These are phyloP conservation scores for Fusarium sp. DNA, from an alignment of 2,329 filamentous ascomycete species.

Conservation along the genomic window DNA sequence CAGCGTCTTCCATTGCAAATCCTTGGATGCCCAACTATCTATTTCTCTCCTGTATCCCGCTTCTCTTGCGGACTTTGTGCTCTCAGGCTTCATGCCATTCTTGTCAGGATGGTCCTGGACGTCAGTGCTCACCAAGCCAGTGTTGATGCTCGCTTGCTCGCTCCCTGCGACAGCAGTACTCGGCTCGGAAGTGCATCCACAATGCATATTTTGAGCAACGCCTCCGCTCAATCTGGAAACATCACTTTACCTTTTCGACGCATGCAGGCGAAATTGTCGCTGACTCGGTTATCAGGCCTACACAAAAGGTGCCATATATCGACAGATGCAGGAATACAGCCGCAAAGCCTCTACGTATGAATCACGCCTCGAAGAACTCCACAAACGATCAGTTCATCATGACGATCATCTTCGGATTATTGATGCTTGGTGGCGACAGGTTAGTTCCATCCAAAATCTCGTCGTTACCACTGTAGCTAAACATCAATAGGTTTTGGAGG, in stretches of 20 bases:
- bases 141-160: constrained; percentile 49
- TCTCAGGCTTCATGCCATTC: constrained; percentile 41
- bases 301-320: constrained; percentile 90
- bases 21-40: constrained; percentile 22
- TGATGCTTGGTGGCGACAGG: constrained; percentile 95
- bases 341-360: constrained; percentile 86
- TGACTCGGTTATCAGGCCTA: constrained; percentile 49
- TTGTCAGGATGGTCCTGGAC: constrained; percentile 46
- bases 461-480: constrained; percentile 19
- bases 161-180: constrained; percentile 45
- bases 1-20: constrained; percentile 38
- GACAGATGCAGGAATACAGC: constrained; percentile 98
- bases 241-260: constrained; percentile 37
- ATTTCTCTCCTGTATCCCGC: constrained; percentile 19
- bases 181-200: constrained; percentile 41
- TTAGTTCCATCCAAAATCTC: constrained; percentile 53
- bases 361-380: constrained; percentile 79
- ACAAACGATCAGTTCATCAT: constrained; percentile 81
- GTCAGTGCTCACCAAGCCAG: constrained; percentile 51
- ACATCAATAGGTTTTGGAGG: constrained; percentile 64
- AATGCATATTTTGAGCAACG: constrained; percentile 36
- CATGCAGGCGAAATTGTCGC: constrained; percentile 34
- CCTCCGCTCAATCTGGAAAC: constrained; percentile 31
- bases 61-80: constrained; percentile 19
- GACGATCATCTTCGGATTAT: constrained; percentile 92